Evolutionary conservation across 768 basidiomycete species (phyloP), one percentile per base, ranked within the genome.

Genomic region (Boletus eberwhitei): DNA sequence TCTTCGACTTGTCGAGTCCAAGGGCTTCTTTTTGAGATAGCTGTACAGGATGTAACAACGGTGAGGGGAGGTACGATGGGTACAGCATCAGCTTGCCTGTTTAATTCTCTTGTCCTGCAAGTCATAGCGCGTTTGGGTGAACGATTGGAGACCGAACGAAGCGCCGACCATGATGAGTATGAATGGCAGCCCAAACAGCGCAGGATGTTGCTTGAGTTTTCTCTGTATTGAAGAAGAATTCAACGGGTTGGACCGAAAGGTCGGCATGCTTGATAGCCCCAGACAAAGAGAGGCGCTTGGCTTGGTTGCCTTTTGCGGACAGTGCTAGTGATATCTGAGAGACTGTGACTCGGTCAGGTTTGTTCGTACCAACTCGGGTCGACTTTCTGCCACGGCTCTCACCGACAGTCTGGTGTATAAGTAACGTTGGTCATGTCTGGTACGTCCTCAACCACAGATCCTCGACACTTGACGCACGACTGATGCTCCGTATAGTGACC

Each of bases 71-170:
- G 29, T 13, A 21, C 11, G 14, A n/a, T 0, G 24, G 16, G n/a
- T 13, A 21, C 14, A 3, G 13, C 11, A 17, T 14, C 13, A n/a
- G 19, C 78, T 50, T 55, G 87, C 87, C 74, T 83, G 80, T 60
- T 83, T 81, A 26, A 90, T 81, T 68, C 85, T 89, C 72, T 87
- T 82, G 66, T 89, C 85, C 31, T 95, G 88, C 57, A 90, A 69
- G 68, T 98, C 95, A 67, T 98, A 98, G 26, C 91, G 79, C 29
- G 90, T 95, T 70, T 93, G 90, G 0, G 94, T 94, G 65, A 99
- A 84, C 2, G 79, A 75, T 17, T 86, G 81, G 47, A 99, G 74
- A 7, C 85, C 93, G 66, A 88, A 98, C 17, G 90, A 93, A 2
- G 92, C 88, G 13, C 79, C 84, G 53, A 98, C 91, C 71, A 97